Conservation (phyloP, 306 rosid species). For the Mucuna pruriens region DNA sequence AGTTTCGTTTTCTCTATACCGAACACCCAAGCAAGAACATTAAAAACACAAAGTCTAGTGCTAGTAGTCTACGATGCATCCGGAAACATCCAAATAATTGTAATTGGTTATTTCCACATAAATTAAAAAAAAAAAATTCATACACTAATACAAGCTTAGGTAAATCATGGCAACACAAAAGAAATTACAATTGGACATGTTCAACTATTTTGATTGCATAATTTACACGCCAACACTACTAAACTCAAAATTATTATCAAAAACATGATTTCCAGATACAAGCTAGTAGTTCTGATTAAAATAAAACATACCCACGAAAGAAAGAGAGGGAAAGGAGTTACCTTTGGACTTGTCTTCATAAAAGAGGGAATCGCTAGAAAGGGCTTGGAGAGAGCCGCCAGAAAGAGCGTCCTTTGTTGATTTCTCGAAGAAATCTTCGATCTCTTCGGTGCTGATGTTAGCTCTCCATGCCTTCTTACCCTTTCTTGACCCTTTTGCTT, state of each 20-base stretch:
- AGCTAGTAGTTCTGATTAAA: background rate
- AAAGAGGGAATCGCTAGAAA: constrained; percentile 66
- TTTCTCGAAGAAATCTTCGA: constrained; percentile 70
- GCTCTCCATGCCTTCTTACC: constrained; percentile 95
- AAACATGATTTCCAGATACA: background rate
- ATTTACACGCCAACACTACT: background rate
- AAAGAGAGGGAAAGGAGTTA: background rate
- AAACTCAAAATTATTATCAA: background rate
- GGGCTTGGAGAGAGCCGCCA: constrained; percentile 67
- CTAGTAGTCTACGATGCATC: background rate
- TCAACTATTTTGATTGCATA: background rate
- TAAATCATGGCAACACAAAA: background rate
- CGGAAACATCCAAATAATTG: background rate
- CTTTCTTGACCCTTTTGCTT: constrained; percentile 77
- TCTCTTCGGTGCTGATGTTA: constrained; percentile 79
- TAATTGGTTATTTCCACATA: background rate
- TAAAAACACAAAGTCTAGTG: background rate
- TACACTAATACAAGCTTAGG: background rate
- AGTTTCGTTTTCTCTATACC: background rate
- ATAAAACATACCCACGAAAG: background rate
- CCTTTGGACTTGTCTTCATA: constrained; percentile 76
- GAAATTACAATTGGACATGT: background rate
- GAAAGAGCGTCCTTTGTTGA: constrained; percentile 79
- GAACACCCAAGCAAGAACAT: background rate
- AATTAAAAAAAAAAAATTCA: background rate